A percentile compares a stretch with the other conserved stretches of the same genome.
Evolutionary conservation across 352 stramenopile genomes (phyloP).

Genomic region (Phytophthora aleatoria): DNA sequence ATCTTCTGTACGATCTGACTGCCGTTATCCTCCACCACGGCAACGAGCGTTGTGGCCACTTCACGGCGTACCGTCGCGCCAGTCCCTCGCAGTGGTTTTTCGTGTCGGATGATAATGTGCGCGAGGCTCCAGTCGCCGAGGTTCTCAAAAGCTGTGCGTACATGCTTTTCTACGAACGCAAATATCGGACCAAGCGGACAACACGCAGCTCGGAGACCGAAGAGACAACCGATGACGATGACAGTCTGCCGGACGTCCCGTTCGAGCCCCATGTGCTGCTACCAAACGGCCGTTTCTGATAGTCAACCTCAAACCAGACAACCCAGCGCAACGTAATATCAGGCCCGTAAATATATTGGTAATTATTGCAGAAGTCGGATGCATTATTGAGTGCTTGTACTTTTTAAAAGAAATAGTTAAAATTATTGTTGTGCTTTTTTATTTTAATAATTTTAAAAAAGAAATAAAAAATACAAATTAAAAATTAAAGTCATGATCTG

Average conservation of each 20-base stretch:
- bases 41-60: slow-evolving; percentile 86
- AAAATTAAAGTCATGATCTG: too few species aligned
- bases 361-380: slow-evolving; percentile 26
- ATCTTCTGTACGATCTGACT: slow-evolving; percentile 73
- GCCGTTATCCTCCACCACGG: slow-evolving; percentile 88
- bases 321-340: neutral
- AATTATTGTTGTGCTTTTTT: too few species aligned
- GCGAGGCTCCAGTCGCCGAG: slow-evolving; percentile 55
- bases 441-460: too few species aligned
- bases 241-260: slow-evolving; percentile 55
- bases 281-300: slow-evolving; percentile 32
- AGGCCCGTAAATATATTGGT: slow-evolving; percentile 40
- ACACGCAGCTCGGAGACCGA: slow-evolving; percentile 40
- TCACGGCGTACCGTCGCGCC: slow-evolving; percentile 79
- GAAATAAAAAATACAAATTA: too few species aligned
- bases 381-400: too few species aligned
- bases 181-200: slow-evolving; percentile 47
- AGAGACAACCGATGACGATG: slow-evolving; percentile 45
- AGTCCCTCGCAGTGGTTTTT: slow-evolving; percentile 79
- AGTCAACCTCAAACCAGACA: slow-evolving; percentile 1
- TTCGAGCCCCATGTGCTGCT: slow-evolving; percentile 49
- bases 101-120: slow-evolving; percentile 82
- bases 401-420: too few species aligned
- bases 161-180: slow-evolving; percentile 92
- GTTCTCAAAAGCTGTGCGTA: slow-evolving; percentile 84